These are phyloP conservation scores for Populus simonii DNA, from an alignment of 345 rosid species.

Conservation along the genomic window DNA sequence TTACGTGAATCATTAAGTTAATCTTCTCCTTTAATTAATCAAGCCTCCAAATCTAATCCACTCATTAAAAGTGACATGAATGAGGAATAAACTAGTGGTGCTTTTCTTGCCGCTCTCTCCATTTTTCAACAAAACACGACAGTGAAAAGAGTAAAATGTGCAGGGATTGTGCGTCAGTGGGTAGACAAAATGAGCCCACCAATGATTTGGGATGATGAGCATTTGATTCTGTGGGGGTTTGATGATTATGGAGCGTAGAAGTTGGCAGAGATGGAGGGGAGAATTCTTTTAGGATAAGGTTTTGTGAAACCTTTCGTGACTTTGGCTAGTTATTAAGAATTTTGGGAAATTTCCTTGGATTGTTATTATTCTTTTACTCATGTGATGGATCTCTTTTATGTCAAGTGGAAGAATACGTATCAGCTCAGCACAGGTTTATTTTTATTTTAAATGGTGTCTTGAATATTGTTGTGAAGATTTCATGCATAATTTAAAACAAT, in stretches of 20 bases:
- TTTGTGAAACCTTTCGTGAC: neutral
- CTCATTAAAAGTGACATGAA: constrained; percentile 3
- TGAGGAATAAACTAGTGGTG: no score
- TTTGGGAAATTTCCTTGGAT: no score
- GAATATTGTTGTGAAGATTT: no score
- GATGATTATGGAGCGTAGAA: constrained; percentile 49
- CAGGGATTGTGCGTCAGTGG: neutral
- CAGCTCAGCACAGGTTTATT: no score
- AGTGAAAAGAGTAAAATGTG: constrained; percentile 21
- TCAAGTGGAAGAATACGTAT: no score
- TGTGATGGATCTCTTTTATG: no score
- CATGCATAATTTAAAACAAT: no score
- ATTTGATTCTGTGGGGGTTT: constrained; percentile 50
- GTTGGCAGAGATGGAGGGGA: constrained; percentile 35
- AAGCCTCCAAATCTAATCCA: constrained; percentile 15
- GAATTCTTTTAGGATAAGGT: constrained; percentile 25
- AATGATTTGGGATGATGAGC: constrained; percentile 61
- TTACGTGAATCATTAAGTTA: constrained; percentile 19
- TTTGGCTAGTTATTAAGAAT: no score
- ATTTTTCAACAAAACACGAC: neutral
- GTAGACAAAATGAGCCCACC: constrained; percentile 38
- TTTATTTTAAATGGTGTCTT: no score
- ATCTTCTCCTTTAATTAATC: neutral
- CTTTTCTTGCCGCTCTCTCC: neutral
- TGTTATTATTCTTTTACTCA: no score